Evolutionary conservation across 768 basidiomycete species (phyloP), one percentile per base, ranked within the genome.

Genomic region (Psilocybe subaeruginosa): DNA sequence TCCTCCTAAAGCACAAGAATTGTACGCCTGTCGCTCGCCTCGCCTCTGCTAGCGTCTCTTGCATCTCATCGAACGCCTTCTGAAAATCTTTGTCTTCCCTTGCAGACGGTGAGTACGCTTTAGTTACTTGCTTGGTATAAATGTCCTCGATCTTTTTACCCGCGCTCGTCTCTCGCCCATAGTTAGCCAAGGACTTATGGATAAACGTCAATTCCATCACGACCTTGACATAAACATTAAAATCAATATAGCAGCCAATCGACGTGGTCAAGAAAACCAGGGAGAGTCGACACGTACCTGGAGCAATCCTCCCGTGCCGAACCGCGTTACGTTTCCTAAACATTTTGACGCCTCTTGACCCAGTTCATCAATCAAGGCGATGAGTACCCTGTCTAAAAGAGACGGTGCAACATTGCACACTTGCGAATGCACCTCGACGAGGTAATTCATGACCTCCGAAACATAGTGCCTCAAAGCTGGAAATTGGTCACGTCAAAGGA

Each of bases 301-400:
- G 31, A 99, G 82, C 93, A 99, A 96, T 4, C 97, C 97, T n/a
- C 97, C 97, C 86, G 97, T 97, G 16, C 95, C 95, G 68, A 97
- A 97, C 48, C 88, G 83, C 66, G 88, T 89, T 35, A 99, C 86
- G 71, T 94, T 88, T 60, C 83, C 82, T 82, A 99, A 97, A 73
- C 87, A 90, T 7, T 79, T 81, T 33, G 96, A 78, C 0, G 92
- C 89, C 68, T 95, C 93, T 3, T 87, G 81, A 2, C 92, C 91
- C 9, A 97, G 77, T 58, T 91, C 89, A 58, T 92, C 89, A 12
- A 96, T 88, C 7, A 98, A 81, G 8, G 88, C 80, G 59, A 85
- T 85, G 39, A 99, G 77, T 8, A 87, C 87, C 8, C 95, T 86
- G 33, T 93, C 86, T 12, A 99, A 81, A 27, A 97, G 81, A 2